phyloP scores from a whole-genome alignment of 2,329 filamentous ascomycete genomes.

The Trichoderma sp. region DNA sequence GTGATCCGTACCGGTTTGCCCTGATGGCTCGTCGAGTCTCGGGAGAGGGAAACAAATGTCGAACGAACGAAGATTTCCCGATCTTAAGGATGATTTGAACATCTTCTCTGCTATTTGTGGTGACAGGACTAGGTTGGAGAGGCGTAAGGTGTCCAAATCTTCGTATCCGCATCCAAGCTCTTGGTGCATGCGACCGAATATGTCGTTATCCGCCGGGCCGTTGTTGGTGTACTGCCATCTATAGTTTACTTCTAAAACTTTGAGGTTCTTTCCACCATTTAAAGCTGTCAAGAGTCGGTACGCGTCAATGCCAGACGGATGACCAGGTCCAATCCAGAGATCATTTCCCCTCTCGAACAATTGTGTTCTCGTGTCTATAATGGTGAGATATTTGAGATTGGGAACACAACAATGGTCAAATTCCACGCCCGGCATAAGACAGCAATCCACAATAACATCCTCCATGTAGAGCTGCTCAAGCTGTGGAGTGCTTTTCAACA shows the following conservation, averaged over 20 bases:
- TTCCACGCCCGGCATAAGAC: not conserved
- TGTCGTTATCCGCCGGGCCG: not conserved
- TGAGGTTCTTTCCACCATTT: conserved; percentile 25
- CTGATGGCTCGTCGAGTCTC: conserved; percentile 24
- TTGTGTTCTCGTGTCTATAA: not conserved
- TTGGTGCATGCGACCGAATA: not conserved
- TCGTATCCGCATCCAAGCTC: conserved; percentile 21
- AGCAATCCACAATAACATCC: not conserved
- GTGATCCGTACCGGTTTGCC: conserved; percentile 29
- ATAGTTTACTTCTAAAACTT: conserved; percentile 33
- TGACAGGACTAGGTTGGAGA: conserved; percentile 27
- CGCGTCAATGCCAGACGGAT: not conserved
- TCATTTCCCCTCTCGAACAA: not conserved
- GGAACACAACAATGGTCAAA: not conserved
- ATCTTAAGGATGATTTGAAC: conserved; percentile 28
- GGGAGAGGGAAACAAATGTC: conserved; percentile 37
- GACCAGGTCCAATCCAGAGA: not conserved
- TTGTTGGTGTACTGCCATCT: conserved; percentile 4
- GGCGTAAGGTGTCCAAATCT: conserved; percentile 30
- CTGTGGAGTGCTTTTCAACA: not conserved
- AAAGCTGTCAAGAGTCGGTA: not conserved
- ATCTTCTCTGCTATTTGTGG: conserved; percentile 27
- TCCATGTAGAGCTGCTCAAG: conserved; percentile 7
- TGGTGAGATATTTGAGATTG: not conserved
- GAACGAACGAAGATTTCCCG: conserved; percentile 32